Percentiles rank a stretch among this genome's conserved stretches.
Conservation (phyloP, 371 early-diverging fungal species). For the Blakeslea trispora region DNA sequence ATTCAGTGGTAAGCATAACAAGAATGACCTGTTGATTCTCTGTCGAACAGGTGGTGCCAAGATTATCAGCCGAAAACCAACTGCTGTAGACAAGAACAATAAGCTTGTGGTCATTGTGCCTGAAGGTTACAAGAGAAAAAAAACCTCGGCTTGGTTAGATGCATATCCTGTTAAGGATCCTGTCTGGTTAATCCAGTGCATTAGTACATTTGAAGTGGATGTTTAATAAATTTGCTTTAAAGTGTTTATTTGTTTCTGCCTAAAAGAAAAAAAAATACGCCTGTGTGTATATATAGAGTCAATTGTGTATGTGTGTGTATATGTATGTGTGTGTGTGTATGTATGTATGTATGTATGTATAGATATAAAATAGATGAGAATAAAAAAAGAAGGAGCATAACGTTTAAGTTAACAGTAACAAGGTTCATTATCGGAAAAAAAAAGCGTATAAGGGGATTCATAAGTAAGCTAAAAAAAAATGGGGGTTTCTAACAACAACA, state of each 20-base stretch:
- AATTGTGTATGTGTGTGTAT: neutral
- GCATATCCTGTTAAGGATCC: neutral
- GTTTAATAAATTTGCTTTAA: neutral
- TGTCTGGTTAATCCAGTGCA: neutral
- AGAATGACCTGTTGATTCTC: slow-evolving; percentile 25
- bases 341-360: neutral
- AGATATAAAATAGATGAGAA: neutral
- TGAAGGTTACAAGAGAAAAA: slow-evolving; percentile 7
- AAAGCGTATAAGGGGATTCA: neutral
- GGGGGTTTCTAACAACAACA: neutral
- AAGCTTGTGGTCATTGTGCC: neutral
- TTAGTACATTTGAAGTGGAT: neutral
- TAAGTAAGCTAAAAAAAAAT: neutral
- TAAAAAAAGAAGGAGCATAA: neutral
- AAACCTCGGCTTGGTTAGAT: neutral
- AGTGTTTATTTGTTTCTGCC: no score
- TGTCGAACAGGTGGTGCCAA: slow-evolving; percentile 33
- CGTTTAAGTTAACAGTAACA: neutral
- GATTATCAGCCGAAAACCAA: slow-evolving; percentile 26
- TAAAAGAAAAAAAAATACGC: neutral
- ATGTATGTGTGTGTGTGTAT: neutral
- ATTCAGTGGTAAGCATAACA: slow-evolving; percentile 30
- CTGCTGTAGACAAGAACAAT: slow-evolving; percentile 1
- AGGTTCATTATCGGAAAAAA: neutral
- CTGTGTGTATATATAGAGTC: neutral